Base-by-base conservation (phyloP, 768 basidiomycete species). In the Boletales sp. region DNA sequence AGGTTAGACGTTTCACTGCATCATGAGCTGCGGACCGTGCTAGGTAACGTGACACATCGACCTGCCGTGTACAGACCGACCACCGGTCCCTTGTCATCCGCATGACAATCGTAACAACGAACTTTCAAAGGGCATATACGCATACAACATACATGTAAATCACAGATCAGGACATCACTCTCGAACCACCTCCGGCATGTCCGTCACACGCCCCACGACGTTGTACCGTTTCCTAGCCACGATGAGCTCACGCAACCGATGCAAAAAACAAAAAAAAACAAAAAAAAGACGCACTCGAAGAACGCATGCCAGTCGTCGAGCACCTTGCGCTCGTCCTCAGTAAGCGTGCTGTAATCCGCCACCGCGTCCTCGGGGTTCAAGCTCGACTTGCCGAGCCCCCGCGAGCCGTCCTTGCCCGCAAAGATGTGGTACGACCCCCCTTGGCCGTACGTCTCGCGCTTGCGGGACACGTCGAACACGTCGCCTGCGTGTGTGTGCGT, bases 391-490 rank as follows among this genome's bases (percentile, higher is more conserved):
- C 93, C 95, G 8, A 99, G 74, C 0, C 87, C 95, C 55, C 77
- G 82, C 8, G 91, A 94, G 0, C 85, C 95, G 62, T 99, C 95
- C 71, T 90, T 95, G 40, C 94, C 95, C 31, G 94, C 91, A 66
- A 98, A 97, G 18, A 95, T 70, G 57, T 81, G 78, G 69, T 94
- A 92, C 4, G 86, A 82, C 21, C 75, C 73, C 3, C 90, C 91
- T 2, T 79, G 74, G 2, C 95, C 95, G 60, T 99, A 99, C 57
- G 94, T 87, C 53, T 96, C 93, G 30, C 72, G 71, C 68, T 95
- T 97, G 51, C 73, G 72, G 0, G 87, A 74, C 9, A 99, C 95
- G 66, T 97, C 94, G 69, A 96, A 97, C 9, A 97, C 78, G 2
- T 84, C 86, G 41, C 94, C 90, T 90, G 54, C 3, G 46, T 21